Conservation (phyloP, 345 rosid species). For the Citrus inodora region DNA sequence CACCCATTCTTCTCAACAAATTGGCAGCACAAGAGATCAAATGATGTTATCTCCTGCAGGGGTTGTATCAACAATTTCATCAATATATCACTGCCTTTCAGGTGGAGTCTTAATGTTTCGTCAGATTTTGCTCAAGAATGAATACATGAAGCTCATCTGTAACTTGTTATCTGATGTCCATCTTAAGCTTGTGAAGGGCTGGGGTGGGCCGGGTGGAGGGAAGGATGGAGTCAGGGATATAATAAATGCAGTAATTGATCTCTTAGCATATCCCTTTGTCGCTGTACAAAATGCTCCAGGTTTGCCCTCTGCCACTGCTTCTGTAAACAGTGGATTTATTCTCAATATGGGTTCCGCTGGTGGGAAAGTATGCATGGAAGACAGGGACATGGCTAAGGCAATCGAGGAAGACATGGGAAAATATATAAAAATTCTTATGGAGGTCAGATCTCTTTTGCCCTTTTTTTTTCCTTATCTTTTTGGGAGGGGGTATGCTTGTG, state of each 20-base stretch:
- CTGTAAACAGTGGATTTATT: conserved; percentile 88
- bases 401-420: conserved; percentile 89
- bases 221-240: conserved; percentile 80
- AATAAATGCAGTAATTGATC: conserved; percentile 69
- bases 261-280: conserved; percentile 91
- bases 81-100: conserved; percentile 77
- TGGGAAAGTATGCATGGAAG: conserved; percentile 73
- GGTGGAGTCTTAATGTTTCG: conserved; percentile 74
- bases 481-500: neutral
- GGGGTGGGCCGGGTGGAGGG: conserved; percentile 95
- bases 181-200: conserved; percentile 75
- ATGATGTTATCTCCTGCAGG: conserved; percentile 82
- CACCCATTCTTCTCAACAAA: conserved; percentile 39
- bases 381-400: conserved; percentile 67
- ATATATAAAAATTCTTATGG: conserved; percentile 72
- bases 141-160: conserved; percentile 53
- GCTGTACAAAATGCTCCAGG: conserved; percentile 83
- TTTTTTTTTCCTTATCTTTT: too few species aligned
- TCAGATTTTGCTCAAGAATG: conserved; percentile 67
- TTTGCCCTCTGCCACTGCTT: conserved; percentile 73
- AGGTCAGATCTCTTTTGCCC: conserved; percentile 46
- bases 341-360: conserved; percentile 88
- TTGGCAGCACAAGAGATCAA: conserved; percentile 32
- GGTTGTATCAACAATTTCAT: conserved; percentile 80
- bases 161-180: conserved; percentile 68